These are phyloP conservation scores for Chrysosporium queenslandicum DNA, from an alignment of 2,329 filamentous ascomycete species.

Conservation along the genomic window DNA sequence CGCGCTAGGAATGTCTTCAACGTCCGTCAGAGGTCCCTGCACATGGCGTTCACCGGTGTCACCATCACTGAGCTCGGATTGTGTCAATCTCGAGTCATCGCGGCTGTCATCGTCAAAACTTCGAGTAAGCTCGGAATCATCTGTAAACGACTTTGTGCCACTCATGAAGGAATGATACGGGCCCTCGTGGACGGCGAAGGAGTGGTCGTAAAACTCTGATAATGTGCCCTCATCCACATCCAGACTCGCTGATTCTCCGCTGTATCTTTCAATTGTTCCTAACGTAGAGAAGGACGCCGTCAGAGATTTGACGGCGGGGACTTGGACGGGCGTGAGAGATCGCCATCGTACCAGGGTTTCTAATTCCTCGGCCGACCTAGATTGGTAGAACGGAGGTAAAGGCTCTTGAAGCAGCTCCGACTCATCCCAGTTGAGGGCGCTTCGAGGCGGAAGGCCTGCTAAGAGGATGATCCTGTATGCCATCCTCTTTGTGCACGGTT, in stretches of 20 bases:
- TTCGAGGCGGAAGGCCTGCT: constrained; percentile 51
- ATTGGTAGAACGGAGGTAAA: constrained; percentile 28
- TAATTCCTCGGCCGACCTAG: not conserved
- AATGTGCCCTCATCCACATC: constrained; percentile 32
- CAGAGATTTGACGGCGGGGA: constrained; percentile 5
- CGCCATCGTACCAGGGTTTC: constrained; percentile 15
- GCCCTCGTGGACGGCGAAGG: constrained; percentile 59
- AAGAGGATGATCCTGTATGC: constrained; percentile 39
- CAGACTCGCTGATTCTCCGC: constrained; percentile 13
- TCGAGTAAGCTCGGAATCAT: constrained; percentile 12
- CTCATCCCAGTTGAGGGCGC: constrained; percentile 47
- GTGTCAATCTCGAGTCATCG: constrained; percentile 15
- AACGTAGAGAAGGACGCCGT: constrained; percentile 16
- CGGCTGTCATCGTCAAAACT: constrained; percentile 12
- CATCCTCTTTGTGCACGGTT: constrained; percentile 18
- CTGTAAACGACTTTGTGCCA: constrained; percentile 11
- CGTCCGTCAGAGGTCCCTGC: constrained; percentile 47
- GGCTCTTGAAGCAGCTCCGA: constrained; percentile 38
- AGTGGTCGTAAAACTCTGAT: constrained; percentile 67
- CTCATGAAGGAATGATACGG: constrained; percentile 5
- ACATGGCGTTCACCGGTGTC: constrained; percentile 22
- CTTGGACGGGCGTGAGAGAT: constrained; percentile 6
- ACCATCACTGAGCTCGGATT: constrained; percentile 12
- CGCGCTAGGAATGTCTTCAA: constrained; percentile 61
- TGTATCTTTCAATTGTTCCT: constrained; percentile 17